phyloP scores from a whole-genome alignment of 306 rosid genomes.

The Vicia sativa region DNA sequence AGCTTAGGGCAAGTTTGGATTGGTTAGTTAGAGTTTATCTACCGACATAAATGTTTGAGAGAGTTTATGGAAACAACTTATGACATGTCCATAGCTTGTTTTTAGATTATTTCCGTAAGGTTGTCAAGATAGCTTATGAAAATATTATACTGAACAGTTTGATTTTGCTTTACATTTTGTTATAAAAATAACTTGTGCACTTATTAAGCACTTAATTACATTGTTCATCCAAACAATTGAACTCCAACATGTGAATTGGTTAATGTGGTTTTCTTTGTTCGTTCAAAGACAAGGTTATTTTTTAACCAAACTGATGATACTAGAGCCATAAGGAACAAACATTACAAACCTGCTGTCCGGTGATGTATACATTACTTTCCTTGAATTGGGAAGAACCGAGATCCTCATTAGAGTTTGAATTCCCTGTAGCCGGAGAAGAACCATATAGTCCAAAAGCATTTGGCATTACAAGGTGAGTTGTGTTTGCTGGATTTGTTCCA shows the following conservation, averaged over 20 bases:
- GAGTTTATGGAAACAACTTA: background rate
- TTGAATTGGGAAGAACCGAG: constrained; percentile 81
- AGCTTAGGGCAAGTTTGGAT: background rate
- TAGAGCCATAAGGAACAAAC: constrained; percentile 45
- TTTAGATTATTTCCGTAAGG: background rate
- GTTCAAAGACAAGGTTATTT: constrained; percentile 7
- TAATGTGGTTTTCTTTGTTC: constrained; percentile 8
- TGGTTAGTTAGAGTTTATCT: background rate
- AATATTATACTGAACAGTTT: background rate
- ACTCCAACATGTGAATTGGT: background rate
- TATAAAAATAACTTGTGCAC: background rate
- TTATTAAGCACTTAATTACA: background rate
- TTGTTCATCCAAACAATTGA: background rate
- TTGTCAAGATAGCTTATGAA: background rate
- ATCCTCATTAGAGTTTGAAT: constrained; percentile 77
- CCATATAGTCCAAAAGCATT: constrained; percentile 83
- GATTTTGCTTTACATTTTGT: background rate
- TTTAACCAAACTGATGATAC: constrained; percentile 25
- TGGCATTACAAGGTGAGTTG: constrained; percentile 78
- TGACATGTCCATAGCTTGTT: background rate
- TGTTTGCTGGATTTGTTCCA: constrained; percentile 70
- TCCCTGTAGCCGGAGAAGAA: constrained; percentile 73
- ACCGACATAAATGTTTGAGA: background rate
- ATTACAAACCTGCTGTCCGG: constrained; percentile 85
- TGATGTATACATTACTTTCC: constrained; percentile 79